Base-by-base conservation (phyloP, 345 rosid genomes). In the thale cress (Arabidopsis thaliana) region DNA sequence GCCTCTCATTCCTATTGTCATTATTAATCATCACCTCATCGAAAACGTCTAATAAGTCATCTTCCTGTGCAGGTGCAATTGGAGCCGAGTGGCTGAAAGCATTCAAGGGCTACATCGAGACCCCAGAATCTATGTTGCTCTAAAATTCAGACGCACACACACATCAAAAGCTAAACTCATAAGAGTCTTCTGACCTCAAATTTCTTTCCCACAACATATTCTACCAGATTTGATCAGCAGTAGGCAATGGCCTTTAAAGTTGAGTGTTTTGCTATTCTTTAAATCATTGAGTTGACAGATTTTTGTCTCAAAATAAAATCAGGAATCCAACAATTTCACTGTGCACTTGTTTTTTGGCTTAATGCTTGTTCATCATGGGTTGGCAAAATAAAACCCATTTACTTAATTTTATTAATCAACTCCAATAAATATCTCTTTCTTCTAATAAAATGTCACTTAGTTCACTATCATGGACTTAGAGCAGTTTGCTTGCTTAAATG, bases 61-160 rank as follows among this genome's bases (percentile, higher is more conserved):
- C 42, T 9, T 49, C 33, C 50, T 65, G 33, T 66, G 68, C 69
- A 95, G 97, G 98, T 75, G 97, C 97, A 37, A 75, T 89, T 28
- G 99, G 99, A 63, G 99, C 99, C 1, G 97, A 90, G 80, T 95
- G 97, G 99, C 79, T 92, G 76, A 95, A 92, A 83, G 91, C 97
- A 55, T 92, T 95, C 82, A 92, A 92, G 58, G 90, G 96, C 7
- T 95, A 89, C 87, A 82, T 90, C 6, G 98, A 92, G 84, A 93
- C 86, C 75, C 98, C 98, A 1, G 93, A 88, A 82, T 87, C 98
- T 16, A 95, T 92, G 99, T 81, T 95, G 83, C 94, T 92, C 52
- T 90, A 81, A 84, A 72, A 52, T 78, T 45, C 69, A 52, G 25
- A 62, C 12, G 14, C 69, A 24, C 69, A 64, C 51, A 58, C 57